phyloP scores from a whole-genome alignment of 768 basidiomycete genomes.

The Mrakia hoshinonis region DNA sequence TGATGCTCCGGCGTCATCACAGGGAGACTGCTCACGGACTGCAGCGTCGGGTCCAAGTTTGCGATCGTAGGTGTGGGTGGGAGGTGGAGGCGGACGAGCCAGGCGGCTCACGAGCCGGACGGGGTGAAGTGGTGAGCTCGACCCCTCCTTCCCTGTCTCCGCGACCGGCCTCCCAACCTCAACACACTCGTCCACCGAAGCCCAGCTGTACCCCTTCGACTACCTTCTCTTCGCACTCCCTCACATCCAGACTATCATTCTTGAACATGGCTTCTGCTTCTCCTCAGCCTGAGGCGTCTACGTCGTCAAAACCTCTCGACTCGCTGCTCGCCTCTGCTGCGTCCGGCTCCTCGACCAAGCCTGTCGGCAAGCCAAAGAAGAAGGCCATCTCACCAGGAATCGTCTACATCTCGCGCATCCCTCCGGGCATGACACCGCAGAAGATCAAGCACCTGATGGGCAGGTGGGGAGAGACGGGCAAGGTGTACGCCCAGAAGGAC shows the following conservation, averaged over 20 bases:
- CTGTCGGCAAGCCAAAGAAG: conserved; percentile 21
- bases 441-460: conserved; percentile 92
- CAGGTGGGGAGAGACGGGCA: conserved; percentile 76
- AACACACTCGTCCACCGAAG: background rate
- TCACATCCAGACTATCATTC: too few relatives aligned
- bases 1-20: background rate
- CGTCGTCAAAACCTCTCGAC: conserved; percentile 13
- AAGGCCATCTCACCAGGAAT: conserved; percentile 20
- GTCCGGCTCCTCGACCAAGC: background rate
- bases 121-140: background rate
- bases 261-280: background rate
- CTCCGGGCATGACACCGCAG: conserved; percentile 93
- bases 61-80: too few relatives aligned
- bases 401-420: conserved; percentile 89
- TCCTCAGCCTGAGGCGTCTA: background rate
- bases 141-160: background rate
- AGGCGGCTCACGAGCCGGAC: too few relatives aligned
- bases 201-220: background rate
- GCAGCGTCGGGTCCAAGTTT: too few relatives aligned
- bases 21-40: background rate
- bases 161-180: background rate
- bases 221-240: too few relatives aligned
- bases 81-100: too few relatives aligned
- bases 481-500: conserved; percentile 89
- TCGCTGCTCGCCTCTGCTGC: background rate